Conservation (phyloP, 345 rosid genomes). For the Noccaea bulbosa region DNA sequence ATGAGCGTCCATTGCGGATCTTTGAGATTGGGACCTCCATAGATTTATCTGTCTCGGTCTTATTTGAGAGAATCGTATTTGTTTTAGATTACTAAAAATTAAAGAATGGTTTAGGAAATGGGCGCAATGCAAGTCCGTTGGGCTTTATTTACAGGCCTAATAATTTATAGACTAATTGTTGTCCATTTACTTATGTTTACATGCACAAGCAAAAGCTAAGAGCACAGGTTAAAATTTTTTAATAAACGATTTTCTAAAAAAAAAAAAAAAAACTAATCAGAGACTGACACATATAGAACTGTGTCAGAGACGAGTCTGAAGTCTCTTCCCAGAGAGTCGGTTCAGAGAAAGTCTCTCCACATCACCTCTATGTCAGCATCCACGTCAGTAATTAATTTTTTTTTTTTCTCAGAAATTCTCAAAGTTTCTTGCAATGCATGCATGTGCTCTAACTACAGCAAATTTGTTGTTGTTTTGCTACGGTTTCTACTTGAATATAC, state of each 20-base stretch:
- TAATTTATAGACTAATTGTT: neutral
- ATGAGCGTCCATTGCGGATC: conserved; percentile 40
- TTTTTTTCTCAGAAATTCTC: too few species aligned
- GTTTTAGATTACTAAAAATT: neutral
- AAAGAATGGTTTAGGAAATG: neutral
- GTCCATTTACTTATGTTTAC: neutral
- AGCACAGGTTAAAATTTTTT: too few species aligned
- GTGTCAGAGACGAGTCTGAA: too few species aligned
- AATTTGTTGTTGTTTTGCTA: neutral
- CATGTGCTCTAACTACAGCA: neutral
- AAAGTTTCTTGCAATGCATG: too few species aligned
- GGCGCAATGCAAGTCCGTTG: conserved; percentile 7
- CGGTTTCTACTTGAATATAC: neutral
- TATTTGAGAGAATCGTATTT: conserved; percentile 25
- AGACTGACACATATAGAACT: too few species aligned
- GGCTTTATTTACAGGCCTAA: conserved; percentile 8
- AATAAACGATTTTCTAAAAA: too few species aligned
- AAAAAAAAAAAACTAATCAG: too few species aligned
- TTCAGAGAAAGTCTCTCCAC: too few species aligned
- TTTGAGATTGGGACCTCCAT: conserved; percentile 38
- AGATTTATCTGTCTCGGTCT: conserved; percentile 35
- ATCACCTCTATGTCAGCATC: too few species aligned
- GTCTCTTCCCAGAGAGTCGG: too few species aligned
- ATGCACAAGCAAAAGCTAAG: conserved; percentile 7
- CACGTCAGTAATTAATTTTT: too few species aligned